Evolutionary conservation across 2,329 filamentous ascomycete species (phyloP), one percentile per base, ranked within the genome.

Genomic region (Beauveria scarabaeidicola): DNA sequence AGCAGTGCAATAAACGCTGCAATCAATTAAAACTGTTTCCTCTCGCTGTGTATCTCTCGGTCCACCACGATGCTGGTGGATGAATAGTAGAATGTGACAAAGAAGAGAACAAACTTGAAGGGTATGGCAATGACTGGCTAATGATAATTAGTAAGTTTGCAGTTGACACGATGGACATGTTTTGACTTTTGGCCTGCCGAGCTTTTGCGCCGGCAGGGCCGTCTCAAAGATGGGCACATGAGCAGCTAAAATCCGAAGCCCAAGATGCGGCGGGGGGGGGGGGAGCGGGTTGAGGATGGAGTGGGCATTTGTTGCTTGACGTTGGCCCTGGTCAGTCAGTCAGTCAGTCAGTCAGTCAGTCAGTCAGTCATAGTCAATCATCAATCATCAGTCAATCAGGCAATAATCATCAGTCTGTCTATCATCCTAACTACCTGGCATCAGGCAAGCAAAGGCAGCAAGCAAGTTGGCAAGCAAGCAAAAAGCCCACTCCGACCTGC

Each of bases 181-280:
- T 43, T 58, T 58, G 6, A 43, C 36, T 72, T 36, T 71, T 67
- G 66, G 67, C 68, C 69, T 70, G 71, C 71, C 72, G 73, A 70
- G 68, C 69, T 61, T 72, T 76, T 73, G 73, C 72, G 59, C 47
- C 29, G 51, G 53, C 32, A 32, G 47, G 36, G 69, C 68, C 70
- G 73, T 75, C 73, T 75, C 70, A 69, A 70, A 67, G 74, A 72
- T 72, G 74, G 69, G 72, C 76, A 78, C 75, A 78, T 78, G 76
- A 78, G 73, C 74, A 73, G 50, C 40, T 41, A 41, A 41, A 41
- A 41, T 29, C 46, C 47, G 15, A 51, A 36, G 29, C 48, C 29
- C 48, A 38, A 51, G 48, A 41, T 41, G 40, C 40, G 11, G 1
- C 32, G 9, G 0, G 8, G 29, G 29, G 29, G 32, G 11, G 32